phyloP scores from a whole-genome alignment of 331 rosid genomes.

The Phaseolus coccineus region DNA sequence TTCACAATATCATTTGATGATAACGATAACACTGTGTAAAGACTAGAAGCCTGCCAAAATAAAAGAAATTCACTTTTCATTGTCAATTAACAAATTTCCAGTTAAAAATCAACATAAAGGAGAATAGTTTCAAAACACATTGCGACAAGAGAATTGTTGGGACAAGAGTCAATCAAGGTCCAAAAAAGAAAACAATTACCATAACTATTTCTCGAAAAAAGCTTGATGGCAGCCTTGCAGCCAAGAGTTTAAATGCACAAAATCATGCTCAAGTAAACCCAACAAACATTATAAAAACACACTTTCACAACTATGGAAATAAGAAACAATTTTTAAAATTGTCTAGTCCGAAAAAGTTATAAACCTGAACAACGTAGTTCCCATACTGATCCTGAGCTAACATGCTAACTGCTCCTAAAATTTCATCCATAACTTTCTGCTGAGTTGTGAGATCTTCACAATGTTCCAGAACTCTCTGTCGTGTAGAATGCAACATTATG shows the following conservation, averaged over 20 bases:
- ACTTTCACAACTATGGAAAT: neutral
- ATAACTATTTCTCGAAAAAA: too few species aligned
- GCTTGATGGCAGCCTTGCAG: neutral
- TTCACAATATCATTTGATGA: neutral
- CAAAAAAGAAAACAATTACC: neutral
- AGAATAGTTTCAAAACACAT: neutral
- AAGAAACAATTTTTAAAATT: neutral
- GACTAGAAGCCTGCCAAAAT: neutral
- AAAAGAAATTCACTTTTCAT: neutral
- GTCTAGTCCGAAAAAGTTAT: constrained; percentile 15
- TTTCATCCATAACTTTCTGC: constrained; percentile 81
- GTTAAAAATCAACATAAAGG: neutral
- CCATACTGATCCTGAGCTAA: constrained; percentile 93
- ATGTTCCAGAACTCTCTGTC: constrained; percentile 91
- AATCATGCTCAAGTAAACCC: constrained; percentile 12
- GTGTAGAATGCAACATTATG: constrained; percentile 12
- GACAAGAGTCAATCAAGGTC: neutral
- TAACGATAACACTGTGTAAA: neutral
- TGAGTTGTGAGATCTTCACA: constrained; percentile 69
- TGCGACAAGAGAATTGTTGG: neutral
- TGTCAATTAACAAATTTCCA: neutral
- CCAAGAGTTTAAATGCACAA: neutral
- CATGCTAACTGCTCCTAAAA: constrained; percentile 89
- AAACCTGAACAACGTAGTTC: constrained; percentile 87
- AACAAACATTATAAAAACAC: neutral